phyloP scores from a whole-genome alignment of 176 grass and related monocot species.

The Hsuehochloa calcarea region DNA sequence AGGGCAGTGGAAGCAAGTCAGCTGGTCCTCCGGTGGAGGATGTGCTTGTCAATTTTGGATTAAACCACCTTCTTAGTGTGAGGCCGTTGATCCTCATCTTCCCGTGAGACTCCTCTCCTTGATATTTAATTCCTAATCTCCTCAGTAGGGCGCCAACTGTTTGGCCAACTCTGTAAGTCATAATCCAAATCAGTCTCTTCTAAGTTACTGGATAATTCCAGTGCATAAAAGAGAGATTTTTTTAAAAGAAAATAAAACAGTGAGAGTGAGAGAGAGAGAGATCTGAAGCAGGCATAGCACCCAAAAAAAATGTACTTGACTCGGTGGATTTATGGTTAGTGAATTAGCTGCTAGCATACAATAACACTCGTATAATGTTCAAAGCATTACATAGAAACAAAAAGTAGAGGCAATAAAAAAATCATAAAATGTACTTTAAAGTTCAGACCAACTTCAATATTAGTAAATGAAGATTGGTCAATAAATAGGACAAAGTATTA shows the following conservation, averaged over 20 bases:
- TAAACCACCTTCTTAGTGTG: constrained; percentile 85
- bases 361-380: not conserved
- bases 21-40: constrained; percentile 36
- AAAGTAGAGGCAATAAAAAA: too few species aligned
- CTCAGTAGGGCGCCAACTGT: constrained; percentile 75
- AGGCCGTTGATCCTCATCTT: constrained; percentile 83
- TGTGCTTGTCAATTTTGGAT: constrained; percentile 58
- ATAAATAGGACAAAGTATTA: constrained; percentile 1
- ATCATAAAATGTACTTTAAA: constrained; percentile 17
- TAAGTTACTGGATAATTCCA: constrained; percentile 9
- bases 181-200: constrained; percentile 32
- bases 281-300: not conserved
- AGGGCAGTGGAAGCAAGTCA: constrained; percentile 57
- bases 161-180: constrained; percentile 68
- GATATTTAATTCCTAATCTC: constrained; percentile 84
- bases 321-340: not conserved
- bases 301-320: not conserved
- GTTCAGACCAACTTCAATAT: not conserved
- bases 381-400: too few species aligned
- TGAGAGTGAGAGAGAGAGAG: too few species aligned
- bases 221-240: not conserved
- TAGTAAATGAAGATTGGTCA: not conserved
- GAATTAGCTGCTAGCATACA: not conserved
- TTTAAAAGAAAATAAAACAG: not conserved
- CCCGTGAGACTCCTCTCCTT: constrained; percentile 83